Percentiles rank a stretch among this genome's conserved stretches.
These are phyloP conservation scores for Trichosphaerium sp. DNA, from an alignment of 78 protist genomes.

Conservation along the genomic window DNA sequence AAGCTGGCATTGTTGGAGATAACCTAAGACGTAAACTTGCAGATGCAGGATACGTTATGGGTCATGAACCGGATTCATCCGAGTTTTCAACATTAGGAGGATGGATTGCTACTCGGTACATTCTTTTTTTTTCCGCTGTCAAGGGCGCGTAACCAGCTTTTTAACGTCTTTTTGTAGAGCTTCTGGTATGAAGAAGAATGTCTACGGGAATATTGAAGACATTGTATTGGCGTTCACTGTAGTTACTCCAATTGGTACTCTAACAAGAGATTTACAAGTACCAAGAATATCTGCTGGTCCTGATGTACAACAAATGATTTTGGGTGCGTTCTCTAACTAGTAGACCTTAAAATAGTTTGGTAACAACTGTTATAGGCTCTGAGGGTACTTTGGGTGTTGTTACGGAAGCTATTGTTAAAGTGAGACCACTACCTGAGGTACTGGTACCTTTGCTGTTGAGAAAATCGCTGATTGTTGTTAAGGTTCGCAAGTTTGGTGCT, in stretches of 20 bases:
- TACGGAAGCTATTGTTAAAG: constrained; percentile 63
- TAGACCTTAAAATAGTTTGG: background rate
- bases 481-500: constrained; percentile 43
- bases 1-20: constrained; percentile 73
- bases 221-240: constrained; percentile 52
- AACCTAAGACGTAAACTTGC: constrained; percentile 52
- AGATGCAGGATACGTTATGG: constrained; percentile 48
- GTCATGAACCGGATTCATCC: constrained; percentile 81
- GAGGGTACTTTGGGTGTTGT: constrained; percentile 78
- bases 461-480: constrained; percentile 34
- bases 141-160: too few species aligned
- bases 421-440: constrained; percentile 29
- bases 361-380: constrained; percentile 5
- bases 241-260: constrained; percentile 69
- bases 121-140: too few species aligned
- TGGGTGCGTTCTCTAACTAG: too few species aligned
- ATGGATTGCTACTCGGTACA: constrained; percentile 80
- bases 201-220: constrained; percentile 78
- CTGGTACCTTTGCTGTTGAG: background rate
- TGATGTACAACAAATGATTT: constrained; percentile 58
- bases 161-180: too few species aligned
- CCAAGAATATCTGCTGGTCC: constrained; percentile 55
- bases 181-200: constrained; percentile 67
- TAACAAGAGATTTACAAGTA: constrained; percentile 42
- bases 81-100: constrained; percentile 79